Base-by-base conservation (phyloP, 202 grass and related monocot genomes). In the Cymbopogon flexuosus region DNA sequence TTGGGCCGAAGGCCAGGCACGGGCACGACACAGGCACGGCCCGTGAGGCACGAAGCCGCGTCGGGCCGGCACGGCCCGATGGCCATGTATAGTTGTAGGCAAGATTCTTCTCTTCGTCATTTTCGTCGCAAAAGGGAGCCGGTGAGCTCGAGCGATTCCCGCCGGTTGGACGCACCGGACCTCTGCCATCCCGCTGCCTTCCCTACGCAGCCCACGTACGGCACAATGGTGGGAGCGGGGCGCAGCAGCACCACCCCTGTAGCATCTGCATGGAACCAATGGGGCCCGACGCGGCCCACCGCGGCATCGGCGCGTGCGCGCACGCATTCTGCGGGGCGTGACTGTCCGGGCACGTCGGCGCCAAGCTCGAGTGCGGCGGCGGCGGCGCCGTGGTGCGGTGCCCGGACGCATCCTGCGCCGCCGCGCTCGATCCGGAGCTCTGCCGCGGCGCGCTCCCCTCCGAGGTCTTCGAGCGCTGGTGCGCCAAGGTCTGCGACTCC, bases 241-340 rank as follows among this genome's bases (percentile, higher is more conserved):
- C 24, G 19, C 68, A 6, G 0, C 8, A 46, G 10, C 56, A 56
- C 24, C 57, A 37, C 19, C 31, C 77, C 63, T 92, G 93, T 77
- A 60, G 82, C 79, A 96, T 96, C 76, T 96, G 89, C 85, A 88
- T 88, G 87, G 93, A 96, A 22, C 62, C 61, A 14, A 79, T 75
- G 64, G 54, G 54, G 9, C 43, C 72, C 5, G 1, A 59, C 0
- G 68, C 59, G 19, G 64, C 69, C 3, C 85, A 84, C 73, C 62
- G 66, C 64, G 81, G 61, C 7, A 73, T 45, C 64, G 66, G 3
- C 63, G 36, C 18, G 61, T 96, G 93, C 79, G 12, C 39, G 31
- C 93, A 96, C 75, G 83, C 68, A 8, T 96, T 92, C 83, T 96
- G 89, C 80, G 4, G 10, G 5, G 46, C 19, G 63, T 96, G 90